phyloP scores from a whole-genome alignment of 805 yeast genomes.

The Nakazawaea ernobii region DNA sequence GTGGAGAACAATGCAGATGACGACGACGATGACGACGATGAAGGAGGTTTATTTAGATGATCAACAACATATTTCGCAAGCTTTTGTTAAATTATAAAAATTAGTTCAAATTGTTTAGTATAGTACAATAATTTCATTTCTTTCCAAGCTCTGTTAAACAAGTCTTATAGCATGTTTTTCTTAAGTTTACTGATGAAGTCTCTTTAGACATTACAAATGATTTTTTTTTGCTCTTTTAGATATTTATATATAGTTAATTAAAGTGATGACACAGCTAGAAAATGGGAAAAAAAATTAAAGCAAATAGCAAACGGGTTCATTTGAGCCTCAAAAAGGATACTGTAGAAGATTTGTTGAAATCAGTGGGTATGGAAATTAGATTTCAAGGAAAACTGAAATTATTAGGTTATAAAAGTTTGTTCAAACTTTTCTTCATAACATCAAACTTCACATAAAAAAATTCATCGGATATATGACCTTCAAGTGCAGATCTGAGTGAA shows the following conservation, averaged over 20 bases:
- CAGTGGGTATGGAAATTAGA: not conserved
- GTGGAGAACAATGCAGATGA: slow-evolving; percentile 42
- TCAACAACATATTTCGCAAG: not conserved
- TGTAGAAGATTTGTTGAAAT: not conserved
- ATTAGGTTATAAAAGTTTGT: slow-evolving; percentile 16
- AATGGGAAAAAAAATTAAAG: not conserved
- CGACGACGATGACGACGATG: slow-evolving; percentile 15
- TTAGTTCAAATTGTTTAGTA: too few relatives aligned
- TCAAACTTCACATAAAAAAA: slow-evolving; percentile 43
- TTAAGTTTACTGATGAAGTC: not conserved
- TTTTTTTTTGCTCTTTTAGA: slow-evolving; percentile 1
- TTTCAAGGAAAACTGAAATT: not conserved
- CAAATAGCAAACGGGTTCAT: not conserved
- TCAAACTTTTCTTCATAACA: slow-evolving; percentile 64
- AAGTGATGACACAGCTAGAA: not conserved
- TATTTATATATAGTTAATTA: not conserved
- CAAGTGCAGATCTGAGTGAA: slow-evolving; percentile 44
- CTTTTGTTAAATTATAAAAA: too few relatives aligned
- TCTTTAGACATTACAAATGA: not conserved
- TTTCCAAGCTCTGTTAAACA: not conserved
- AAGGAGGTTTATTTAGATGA: slow-evolving; percentile 8
- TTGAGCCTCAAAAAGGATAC: not conserved
- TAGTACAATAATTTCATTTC: not conserved
- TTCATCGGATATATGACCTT: slow-evolving; percentile 37
- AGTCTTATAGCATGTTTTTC: too few relatives aligned